phyloP scores from a whole-genome alignment of 441 rosid species.

The Syzygium malaccense region DNA sequence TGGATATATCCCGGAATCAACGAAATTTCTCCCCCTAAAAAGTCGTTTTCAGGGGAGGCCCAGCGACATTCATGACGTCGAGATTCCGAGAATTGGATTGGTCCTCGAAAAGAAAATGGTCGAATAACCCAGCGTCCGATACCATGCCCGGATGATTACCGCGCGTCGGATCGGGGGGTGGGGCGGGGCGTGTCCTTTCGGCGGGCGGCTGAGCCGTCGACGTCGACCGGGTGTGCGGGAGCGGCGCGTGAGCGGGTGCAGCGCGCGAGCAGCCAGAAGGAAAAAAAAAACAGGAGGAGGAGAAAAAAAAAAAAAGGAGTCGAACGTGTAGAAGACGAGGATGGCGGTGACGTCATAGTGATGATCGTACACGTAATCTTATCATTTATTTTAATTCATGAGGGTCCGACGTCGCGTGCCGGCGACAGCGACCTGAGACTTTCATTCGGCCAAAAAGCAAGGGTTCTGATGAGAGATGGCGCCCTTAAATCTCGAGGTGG shows the following conservation, averaged over 20 bases:
- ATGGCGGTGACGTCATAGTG: not conserved
- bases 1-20: not conserved
- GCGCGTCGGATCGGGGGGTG: not conserved
- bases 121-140: rapidly evolving
- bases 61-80: rapidly evolving
- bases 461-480: not conserved
- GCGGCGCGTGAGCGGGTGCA: not conserved
- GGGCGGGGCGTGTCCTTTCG: not conserved
- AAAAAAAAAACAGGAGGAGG: no score
- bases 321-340: no score
- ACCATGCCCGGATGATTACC: not conserved
- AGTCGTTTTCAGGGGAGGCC: rapidly evolving
- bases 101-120: not conserved
- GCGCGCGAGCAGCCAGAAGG: not conserved
- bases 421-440: not conserved
- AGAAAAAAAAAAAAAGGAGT: no score
- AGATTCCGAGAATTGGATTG: rapidly evolving
- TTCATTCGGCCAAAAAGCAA: not conserved
- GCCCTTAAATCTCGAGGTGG: not conserved
- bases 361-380: not conserved
- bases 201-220: not conserved
- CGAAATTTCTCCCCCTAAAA: no score
- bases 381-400: not conserved
- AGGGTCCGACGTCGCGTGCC: not conserved
- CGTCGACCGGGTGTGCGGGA: not conserved